phyloP scores from a whole-genome alignment of 352 stramenopile genomes.

The Phytopythium mirpurense region DNA sequence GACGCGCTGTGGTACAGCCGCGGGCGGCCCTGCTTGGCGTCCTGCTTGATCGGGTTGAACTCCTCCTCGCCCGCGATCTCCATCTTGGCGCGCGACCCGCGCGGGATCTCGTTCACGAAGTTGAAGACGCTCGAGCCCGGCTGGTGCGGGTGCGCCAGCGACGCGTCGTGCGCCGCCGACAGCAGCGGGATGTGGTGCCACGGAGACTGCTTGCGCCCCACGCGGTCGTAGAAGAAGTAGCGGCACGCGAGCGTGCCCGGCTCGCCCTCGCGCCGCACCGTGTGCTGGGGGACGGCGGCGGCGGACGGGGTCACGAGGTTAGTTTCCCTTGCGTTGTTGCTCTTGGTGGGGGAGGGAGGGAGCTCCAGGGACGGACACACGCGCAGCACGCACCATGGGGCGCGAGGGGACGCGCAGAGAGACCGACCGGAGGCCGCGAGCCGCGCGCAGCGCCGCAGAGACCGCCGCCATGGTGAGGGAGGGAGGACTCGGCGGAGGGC shows the following conservation, averaged over 20 bases:
- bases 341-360: no score
- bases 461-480: neutral
- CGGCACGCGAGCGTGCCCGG: conserved; percentile 66
- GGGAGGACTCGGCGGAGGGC: neutral
- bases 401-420: neutral
- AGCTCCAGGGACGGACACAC: no score
- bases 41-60: conserved; percentile 96
- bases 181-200: conserved; percentile 93
- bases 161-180: conserved; percentile 19
- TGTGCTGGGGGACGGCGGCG: conserved; percentile 57
- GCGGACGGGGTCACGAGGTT: no score
- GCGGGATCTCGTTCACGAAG: conserved; percentile 94
- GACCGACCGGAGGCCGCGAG: neutral
- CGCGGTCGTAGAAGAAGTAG: conserved; percentile 78
- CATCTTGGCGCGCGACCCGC: conserved; percentile 88
- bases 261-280: conserved; percentile 53
- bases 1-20: conserved; percentile 86
- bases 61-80: conserved; percentile 90
- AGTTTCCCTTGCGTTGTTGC: no score
- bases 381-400: neutral
- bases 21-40: conserved; percentile 97
- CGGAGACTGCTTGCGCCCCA: conserved; percentile 78
- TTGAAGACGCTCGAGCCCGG: conserved; percentile 70
- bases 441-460: conserved; percentile 1
- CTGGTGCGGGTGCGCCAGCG: conserved; percentile 28